Percentiles rank a stretch among this genome's conserved stretches.
Evolutionary conservation across 2,329 filamentous ascomycete species (phyloP).

Genomic region (Epichloe baconii): DNA sequence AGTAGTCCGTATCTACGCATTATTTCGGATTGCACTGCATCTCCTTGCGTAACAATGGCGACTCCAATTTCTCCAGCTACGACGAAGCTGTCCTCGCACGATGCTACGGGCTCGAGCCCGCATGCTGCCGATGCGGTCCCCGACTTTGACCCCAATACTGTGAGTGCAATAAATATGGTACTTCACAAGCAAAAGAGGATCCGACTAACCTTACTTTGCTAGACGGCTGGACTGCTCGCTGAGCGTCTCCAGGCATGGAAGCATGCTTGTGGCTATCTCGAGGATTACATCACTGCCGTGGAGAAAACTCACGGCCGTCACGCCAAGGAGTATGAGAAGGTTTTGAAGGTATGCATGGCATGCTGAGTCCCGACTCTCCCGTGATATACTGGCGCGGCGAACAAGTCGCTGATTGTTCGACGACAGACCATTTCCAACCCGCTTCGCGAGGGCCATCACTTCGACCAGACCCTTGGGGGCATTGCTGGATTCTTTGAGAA

Average conservation of each 20-base stretch:
- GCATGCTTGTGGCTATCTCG: conserved; percentile 79
- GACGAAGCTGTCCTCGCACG: conserved; percentile 30
- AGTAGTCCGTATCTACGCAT: too few species aligned
- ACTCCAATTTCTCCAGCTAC: conserved; percentile 18
- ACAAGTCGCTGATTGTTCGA: not conserved
- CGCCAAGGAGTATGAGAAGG: conserved; percentile 89
- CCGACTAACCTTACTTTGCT: not conserved
- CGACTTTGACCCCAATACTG: conserved; percentile 43
- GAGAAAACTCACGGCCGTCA: conserved; percentile 78
- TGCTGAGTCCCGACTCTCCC: not conserved
- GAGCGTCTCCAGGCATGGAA: conserved; percentile 94
- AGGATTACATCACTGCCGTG: conserved; percentile 75
- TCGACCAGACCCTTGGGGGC: conserved; percentile 79
- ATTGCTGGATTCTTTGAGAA: conserved; percentile 88
- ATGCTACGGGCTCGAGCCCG: conserved; percentile 30
- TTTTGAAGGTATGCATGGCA: conserved; percentile 52
- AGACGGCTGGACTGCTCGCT: conserved; percentile 69
- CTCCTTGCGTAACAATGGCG: conserved; percentile 11
- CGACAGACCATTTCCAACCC: conserved; percentile 70
- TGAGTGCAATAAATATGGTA: conserved; percentile 22
- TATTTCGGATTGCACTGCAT: not conserved
- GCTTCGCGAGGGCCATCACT: conserved; percentile 81
- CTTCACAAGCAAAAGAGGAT: not conserved
- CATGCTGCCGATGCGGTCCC: conserved; percentile 45
- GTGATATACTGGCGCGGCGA: not conserved